Conservation (phyloP, 2,329 filamentous ascomycete genomes). For the Colletotrichum viniferum region DNA sequence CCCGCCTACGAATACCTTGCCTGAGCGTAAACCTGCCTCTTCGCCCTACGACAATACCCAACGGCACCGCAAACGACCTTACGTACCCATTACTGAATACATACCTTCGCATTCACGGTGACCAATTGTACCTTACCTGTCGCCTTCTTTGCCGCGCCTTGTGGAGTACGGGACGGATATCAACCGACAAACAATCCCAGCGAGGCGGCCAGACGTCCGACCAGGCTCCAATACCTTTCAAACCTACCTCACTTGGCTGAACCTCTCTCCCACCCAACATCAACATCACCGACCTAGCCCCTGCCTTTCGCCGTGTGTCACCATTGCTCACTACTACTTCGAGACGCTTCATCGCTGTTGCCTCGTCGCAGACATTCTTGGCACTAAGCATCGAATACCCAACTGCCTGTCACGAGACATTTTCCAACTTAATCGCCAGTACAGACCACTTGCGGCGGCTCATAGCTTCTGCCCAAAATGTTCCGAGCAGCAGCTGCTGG, state of each 20-base stretch:
- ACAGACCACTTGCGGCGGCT: constrained; percentile 7
- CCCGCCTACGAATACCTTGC: neutral
- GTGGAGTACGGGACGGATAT: neutral
- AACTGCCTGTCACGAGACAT: neutral
- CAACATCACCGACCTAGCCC: neutral
- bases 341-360: neutral
- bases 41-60: neutral
- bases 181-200: neutral
- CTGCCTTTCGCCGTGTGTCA: neutral
- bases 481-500: constrained; percentile 62
- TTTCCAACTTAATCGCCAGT: neutral
- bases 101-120: neutral
- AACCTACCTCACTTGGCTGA: neutral
- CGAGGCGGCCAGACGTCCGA: neutral
- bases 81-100: constrained; percentile 3
- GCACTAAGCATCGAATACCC: neutral
- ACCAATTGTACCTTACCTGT: neutral
- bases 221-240: neutral
- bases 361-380: neutral
- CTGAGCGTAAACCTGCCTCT: neutral
- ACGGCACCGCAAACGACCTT: neutral
- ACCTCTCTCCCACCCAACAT: neutral
- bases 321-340: neutral
- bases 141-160: neutral
- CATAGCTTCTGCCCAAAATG: constrained; percentile 45